A percentile compares a stretch with the other conserved stretches of the same genome.
Conservation (phyloP, 2,329 filamentous ascomycete genomes). For the Lasiodiplodia sp. region DNA sequence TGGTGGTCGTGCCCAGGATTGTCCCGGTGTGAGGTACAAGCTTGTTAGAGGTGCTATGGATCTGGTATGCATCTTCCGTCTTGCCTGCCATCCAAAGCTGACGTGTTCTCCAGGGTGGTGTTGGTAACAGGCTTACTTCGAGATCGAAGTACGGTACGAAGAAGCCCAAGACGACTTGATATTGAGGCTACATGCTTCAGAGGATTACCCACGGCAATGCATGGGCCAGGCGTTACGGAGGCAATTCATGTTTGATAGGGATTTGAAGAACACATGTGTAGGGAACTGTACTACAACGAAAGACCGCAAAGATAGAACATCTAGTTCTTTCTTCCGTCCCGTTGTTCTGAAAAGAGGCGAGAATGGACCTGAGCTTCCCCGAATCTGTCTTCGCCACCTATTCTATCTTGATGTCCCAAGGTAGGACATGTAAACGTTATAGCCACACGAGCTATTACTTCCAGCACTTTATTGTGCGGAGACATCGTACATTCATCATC, state of each 20-base stretch:
- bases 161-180: slow-evolving; percentile 78
- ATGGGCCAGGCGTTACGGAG: slow-evolving; percentile 13
- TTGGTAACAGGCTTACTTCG: slow-evolving; percentile 81
- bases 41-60: slow-evolving; percentile 90
- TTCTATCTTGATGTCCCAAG: no score
- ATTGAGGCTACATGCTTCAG: neutral
- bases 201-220: slow-evolving; percentile 6
- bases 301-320: neutral
- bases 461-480: no score
- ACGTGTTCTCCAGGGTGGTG: slow-evolving; percentile 73
- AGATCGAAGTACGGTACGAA: slow-evolving; percentile 98
- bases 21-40: slow-evolving; percentile 96
- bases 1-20: slow-evolving; percentile 93
- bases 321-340: neutral
- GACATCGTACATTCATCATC: no score
- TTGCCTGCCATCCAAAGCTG: slow-evolving; percentile 32
- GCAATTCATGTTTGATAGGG: slow-evolving; percentile 2
- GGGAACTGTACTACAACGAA: neutral
- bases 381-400: no score
- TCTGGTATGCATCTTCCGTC: slow-evolving; percentile 70
- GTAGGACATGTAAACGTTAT: no score
- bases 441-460: no score
- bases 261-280: neutral
- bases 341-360: neutral
- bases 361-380: no score